These are phyloP conservation scores for Pichia sorboxylosa DNA, from an alignment of 1,139 yeast genomes.

Conservation along the genomic window DNA sequence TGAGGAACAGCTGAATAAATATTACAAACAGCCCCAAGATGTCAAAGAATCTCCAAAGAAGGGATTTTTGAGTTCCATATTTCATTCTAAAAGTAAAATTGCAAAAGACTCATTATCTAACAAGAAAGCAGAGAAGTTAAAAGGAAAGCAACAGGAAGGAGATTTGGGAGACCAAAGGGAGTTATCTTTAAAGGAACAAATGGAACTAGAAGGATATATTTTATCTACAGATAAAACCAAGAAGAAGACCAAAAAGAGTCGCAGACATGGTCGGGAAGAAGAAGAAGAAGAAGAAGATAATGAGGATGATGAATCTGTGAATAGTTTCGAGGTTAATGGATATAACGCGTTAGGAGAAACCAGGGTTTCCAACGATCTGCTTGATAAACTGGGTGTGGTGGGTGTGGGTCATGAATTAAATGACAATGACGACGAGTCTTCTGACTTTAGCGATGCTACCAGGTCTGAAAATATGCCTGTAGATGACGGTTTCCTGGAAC, in stretches of 20 bases:
- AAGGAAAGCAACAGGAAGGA: background rate
- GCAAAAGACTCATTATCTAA: constrained; percentile 14
- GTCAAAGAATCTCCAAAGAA: constrained; percentile 2
- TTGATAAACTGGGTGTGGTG: too few species aligned
- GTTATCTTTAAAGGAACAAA: constrained; percentile 7
- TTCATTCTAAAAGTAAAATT: constrained; percentile 14
- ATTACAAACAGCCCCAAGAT: constrained; percentile 1
- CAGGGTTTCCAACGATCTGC: background rate
- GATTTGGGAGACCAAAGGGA: background rate
- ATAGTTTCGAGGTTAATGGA: too few species aligned
- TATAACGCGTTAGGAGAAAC: constrained; percentile 5
- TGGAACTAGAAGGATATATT: constrained; percentile 8
- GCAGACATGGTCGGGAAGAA: background rate
- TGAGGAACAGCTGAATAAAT: constrained; percentile 9
- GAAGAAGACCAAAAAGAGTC: background rate
- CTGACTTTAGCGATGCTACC: too few species aligned
- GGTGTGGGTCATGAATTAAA: too few species aligned
- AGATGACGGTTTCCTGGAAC: too few species aligned
- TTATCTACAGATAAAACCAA: constrained; percentile 1
- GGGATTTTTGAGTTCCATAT: constrained; percentile 9
- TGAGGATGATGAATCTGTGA: constrained; percentile 4
- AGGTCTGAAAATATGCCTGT: too few species aligned
- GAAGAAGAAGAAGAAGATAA: constrained; percentile 1
- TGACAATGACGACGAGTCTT: too few species aligned
- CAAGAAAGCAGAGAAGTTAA: background rate